Percentiles rank a stretch among this genome's conserved stretches.
Conservation (phyloP, 495 filamentous ascomycete genomes). For the Immersiella caudata region DNA sequence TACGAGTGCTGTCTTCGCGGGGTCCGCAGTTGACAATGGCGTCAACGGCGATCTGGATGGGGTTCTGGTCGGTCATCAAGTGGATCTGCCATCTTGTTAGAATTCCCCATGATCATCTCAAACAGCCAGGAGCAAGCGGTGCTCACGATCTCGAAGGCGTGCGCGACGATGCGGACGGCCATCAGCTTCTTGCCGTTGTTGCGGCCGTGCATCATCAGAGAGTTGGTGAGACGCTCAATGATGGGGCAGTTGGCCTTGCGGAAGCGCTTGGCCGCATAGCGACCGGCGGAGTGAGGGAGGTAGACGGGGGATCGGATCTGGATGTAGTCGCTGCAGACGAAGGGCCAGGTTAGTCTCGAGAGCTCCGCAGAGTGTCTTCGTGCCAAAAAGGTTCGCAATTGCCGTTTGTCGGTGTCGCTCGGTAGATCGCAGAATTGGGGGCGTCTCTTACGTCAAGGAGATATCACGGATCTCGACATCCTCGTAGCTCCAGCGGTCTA, state of each 20-base stretch:
- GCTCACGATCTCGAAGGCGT: conserved; percentile 97
- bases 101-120: background rate
- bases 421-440: conserved; percentile 17
- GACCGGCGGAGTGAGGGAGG: conserved; percentile 96
- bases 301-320: conserved; percentile 99
- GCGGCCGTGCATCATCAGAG: conserved; percentile 99
- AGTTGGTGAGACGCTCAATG: conserved; percentile 99
- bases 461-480: conserved; percentile 99
- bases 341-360: conserved; percentile 51
- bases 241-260: conserved; percentile 99
- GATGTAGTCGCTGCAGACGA: conserved; percentile 86
- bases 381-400: background rate
- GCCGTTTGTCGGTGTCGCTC: conserved; percentile 5
- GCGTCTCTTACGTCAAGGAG: conserved; percentile 88
- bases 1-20: conserved; percentile 99
- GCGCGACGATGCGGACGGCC: conserved; percentile 98
- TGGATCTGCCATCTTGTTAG: conserved; percentile 69
- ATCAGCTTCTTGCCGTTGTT: conserved; percentile 99
- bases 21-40: conserved; percentile 99
- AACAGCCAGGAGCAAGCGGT: background rate
- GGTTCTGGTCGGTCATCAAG: conserved; percentile 99
- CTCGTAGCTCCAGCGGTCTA: conserved; percentile 76
- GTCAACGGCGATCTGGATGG: conserved; percentile 98
- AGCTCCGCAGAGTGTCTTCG: background rate
- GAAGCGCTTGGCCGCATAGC: conserved; percentile 99